These are phyloP conservation scores for Opeltia flavorubescens DNA, from an alignment of 495 filamentous ascomycete genomes.

Conservation along the genomic window DNA sequence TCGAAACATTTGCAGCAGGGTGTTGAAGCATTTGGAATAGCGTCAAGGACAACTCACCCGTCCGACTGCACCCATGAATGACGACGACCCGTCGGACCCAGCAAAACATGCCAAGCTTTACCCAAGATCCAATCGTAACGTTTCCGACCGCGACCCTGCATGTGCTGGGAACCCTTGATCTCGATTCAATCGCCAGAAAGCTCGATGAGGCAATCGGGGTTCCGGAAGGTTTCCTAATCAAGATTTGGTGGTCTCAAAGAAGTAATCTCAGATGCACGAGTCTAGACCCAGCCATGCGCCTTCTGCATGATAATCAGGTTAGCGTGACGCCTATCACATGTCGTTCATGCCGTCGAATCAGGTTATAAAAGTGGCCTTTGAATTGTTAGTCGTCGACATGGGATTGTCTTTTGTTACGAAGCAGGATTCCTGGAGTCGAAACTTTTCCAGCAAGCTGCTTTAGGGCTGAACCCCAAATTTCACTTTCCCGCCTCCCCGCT, in stretches of 20 bases:
- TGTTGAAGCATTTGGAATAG: neutral
- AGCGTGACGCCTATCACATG: neutral
- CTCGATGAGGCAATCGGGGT: neutral
- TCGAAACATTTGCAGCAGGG: neutral
- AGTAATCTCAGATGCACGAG: neutral
- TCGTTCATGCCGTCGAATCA: neutral
- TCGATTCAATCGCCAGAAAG: neutral
- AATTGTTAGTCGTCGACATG: no score
- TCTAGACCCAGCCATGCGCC: neutral
- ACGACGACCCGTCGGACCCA: no score
- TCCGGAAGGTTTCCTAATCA: neutral
- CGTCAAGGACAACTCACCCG: neutral
- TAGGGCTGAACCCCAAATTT: no score
- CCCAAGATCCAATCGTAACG: neutral
- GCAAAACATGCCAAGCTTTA: constrained; percentile 1
- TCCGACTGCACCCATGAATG: neutral
- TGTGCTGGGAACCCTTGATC: neutral
- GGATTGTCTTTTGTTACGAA: no score
- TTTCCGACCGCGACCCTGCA: neutral
- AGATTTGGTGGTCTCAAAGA: neutral
- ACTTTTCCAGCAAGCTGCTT: no score
- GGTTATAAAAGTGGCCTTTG: no score
- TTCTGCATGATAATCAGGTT: neutral
- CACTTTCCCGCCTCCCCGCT: no score
- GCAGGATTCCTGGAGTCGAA: no score